Base-by-base conservation (phyloP, 2,329 filamentous ascomycete species). In the Fusarium xyrophilum region DNA sequence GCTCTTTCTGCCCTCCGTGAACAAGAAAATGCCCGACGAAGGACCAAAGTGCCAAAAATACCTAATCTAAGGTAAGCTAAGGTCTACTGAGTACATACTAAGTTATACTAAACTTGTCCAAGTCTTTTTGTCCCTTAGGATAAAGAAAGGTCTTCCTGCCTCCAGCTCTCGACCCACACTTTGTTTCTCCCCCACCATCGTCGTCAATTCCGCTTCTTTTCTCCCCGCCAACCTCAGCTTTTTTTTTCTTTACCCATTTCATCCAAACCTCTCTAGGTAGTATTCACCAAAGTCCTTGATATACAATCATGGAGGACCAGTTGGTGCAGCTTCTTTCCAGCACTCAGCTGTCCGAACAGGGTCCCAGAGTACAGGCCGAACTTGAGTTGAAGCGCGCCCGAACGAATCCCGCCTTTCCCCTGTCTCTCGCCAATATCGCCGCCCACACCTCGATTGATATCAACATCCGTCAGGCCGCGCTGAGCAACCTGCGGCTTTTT, bases 241-340 rank as follows among this genome's bases (percentile, higher is more conserved):
- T 66, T 67, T 21, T 33, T 57, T 63, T 39, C 19, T 62, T 63
- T 44, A 13, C n/a, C 21, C 43, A 55, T 58, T 60, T 59, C 58
- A 36, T 56, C 50, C 47, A 44, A 44, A 36, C 56, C 47, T 60
- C 27, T 46, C 59, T n/a, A 36, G 33, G 33, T 53, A 52, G 17
- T 53, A 52, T 52, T 28, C 40, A 59, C 51, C 61, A 39, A 60
- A 65, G 56, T 61, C 62, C 61, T 43, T 40, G 58, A 65, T 50
- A 56, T 47, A 60, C 67, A 74, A 76, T 67, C 74, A 97, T 97
- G 93, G 94, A 97, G 86, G 91, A 96, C 82, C 90, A 97, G 84
- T 88, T 99, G 79, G 89, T 96, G 74, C 89, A 90, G 80, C 87
- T 98, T 78, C 89, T 99, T 69, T 88, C 91, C 75, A 93, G 93